Evolutionary conservation across 139 green algal genomes (phyloP).

Genomic region (Pseudopediastrum boryanum): DNA sequence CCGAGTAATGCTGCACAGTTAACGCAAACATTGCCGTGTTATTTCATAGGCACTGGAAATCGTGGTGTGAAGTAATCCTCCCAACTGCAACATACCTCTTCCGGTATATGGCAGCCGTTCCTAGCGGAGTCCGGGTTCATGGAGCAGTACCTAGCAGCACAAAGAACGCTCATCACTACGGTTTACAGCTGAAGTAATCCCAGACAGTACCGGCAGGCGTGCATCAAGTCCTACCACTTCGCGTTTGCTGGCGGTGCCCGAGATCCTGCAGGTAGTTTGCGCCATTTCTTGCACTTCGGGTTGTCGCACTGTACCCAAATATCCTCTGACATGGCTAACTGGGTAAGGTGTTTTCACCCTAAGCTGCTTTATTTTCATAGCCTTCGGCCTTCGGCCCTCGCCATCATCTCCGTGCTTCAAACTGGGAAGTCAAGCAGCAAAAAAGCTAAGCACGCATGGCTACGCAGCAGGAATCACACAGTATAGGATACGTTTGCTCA

Average conservation of each 20-base stretch:
- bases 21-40: background rate
- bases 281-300: constrained; percentile 39
- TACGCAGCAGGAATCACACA: too few species aligned
- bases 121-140: constrained; percentile 33
- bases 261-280: constrained; percentile 30
- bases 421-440: too few species aligned
- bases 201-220: background rate
- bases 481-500: too few species aligned
- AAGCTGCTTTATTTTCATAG: too few species aligned
- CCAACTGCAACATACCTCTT: constrained; percentile 27
- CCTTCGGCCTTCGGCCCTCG: too few species aligned
- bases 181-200: too few species aligned
- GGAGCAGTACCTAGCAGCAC: constrained; percentile 24
- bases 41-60: background rate
- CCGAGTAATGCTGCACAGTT: background rate
- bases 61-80: background rate
- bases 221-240: constrained; percentile 22
- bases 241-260: constrained; percentile 37
- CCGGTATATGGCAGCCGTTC: constrained; percentile 40
- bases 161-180: background rate
- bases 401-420: too few species aligned
- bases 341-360: too few species aligned
- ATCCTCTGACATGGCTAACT: too few species aligned
- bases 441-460: too few species aligned
- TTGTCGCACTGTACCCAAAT: constrained; percentile 44